Percentiles rank a stretch among this genome's conserved stretches.
Evolutionary conservation across 352 stramenopile species (phyloP).

Genomic region (Phytophthora quininea): DNA sequence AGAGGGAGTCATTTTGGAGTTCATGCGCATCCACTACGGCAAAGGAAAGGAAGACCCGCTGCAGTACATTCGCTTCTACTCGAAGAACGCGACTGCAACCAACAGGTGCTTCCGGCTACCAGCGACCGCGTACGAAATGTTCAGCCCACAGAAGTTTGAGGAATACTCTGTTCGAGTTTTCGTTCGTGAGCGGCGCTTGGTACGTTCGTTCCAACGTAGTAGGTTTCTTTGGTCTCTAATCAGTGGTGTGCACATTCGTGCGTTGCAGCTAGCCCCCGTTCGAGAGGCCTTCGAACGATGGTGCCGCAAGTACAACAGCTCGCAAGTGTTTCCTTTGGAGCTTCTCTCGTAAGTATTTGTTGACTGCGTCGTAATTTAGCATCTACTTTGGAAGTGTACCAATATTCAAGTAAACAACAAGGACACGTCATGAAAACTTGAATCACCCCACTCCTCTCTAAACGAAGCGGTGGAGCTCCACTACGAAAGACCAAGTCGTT

Average conservation of each 20-base stretch:
- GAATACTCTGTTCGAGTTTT: conserved; percentile 77
- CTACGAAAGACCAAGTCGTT: conserved; percentile 7
- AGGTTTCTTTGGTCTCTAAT: conserved; percentile 5
- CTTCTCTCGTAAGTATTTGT: conserved; percentile 21
- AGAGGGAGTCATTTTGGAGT: conserved; percentile 78
- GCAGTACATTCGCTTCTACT: conserved; percentile 77
- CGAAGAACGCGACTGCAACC: conserved; percentile 57
- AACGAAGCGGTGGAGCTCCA: conserved; percentile 6
- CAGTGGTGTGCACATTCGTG: not conserved
- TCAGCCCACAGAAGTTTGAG: conserved; percentile 68
- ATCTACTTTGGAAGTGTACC: not conserved
- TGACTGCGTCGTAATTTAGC: conserved; percentile 7
- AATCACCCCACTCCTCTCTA: not conserved
- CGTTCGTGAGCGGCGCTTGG: conserved; percentile 63
- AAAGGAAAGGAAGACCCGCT: conserved; percentile 82
- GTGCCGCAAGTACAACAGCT: conserved; percentile 60
- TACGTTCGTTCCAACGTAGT: conserved; percentile 24
- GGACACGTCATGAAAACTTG: not conserved
- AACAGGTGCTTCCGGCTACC: conserved; percentile 61
- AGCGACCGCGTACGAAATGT: conserved; percentile 67
- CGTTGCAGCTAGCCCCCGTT: conserved; percentile 40
- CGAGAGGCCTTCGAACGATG: conserved; percentile 63
- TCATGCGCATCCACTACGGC: conserved; percentile 82
- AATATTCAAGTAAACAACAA: too few species aligned
- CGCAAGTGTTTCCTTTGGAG: conserved; percentile 43